Evolutionary conservation across 2,329 filamentous ascomycete genomes (phyloP).

Genomic region (Rasamsonia emersonii): DNA sequence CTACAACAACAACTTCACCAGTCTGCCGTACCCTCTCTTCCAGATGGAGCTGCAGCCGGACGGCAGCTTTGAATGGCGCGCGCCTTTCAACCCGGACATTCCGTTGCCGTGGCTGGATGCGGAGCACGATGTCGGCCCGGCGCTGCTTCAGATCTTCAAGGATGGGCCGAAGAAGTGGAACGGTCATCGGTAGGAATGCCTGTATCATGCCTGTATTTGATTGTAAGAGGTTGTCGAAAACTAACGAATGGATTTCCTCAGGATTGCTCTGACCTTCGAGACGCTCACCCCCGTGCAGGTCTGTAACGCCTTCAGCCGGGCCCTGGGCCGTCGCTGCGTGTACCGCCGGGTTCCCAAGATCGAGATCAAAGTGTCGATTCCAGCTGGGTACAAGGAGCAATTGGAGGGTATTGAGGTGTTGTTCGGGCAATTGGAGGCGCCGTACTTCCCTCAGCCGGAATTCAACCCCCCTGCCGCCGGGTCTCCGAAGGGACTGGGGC

Average conservation of each 20-base stretch:
- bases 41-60: conserved; percentile 84
- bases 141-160: conserved; percentile 89
- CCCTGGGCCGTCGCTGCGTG: conserved; percentile 65
- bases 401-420: conserved; percentile 58
- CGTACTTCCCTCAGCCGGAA: conserved; percentile 56
- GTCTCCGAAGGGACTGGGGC: conserved; percentile 29
- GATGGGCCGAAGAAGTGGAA: conserved; percentile 83
- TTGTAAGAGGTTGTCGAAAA: no score
- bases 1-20: conserved; percentile 99
- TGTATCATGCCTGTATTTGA: no score
- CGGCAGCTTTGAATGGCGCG: conserved; percentile 84
- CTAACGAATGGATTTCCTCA: no score
- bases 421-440: conserved; percentile 50
- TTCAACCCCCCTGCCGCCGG: conserved; percentile 33
- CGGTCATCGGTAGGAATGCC: conserved; percentile 50
- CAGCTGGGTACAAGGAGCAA: conserved; percentile 80
- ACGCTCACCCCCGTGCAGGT: conserved; percentile 75
- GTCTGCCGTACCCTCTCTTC: conserved; percentile 82
- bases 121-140: conserved; percentile 90
- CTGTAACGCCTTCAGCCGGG: conserved; percentile 69
- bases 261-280: conserved; percentile 86
- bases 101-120: conserved; percentile 92
- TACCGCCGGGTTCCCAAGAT: conserved; percentile 69
- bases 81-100: conserved; percentile 82
- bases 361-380: conserved; percentile 76